phyloP scores from a whole-genome alignment of 2,329 filamentous ascomycete genomes.

The Hypoxylon sp. region DNA sequence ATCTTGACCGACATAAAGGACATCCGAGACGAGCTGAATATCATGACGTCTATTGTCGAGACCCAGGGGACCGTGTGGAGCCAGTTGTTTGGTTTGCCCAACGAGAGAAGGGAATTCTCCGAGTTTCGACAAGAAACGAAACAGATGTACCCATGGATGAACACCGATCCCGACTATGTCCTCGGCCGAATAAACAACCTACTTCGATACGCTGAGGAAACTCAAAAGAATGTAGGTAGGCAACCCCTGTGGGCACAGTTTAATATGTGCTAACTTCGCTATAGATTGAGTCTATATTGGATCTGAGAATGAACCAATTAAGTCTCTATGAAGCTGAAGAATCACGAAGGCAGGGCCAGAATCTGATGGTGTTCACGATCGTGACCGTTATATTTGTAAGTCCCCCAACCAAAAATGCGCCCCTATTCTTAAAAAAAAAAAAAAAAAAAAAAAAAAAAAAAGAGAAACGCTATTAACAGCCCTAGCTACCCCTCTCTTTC shows the following conservation, averaged over 20 bases:
- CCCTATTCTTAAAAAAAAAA: neutral
- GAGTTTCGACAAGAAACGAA: neutral
- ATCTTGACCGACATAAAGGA: neutral
- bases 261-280: too few species aligned
- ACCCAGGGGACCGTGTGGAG: slow-evolving; percentile 3
- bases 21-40: slow-evolving; percentile 10
- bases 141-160: neutral
- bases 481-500: slow-evolving; percentile 8
- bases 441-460: too few species aligned
- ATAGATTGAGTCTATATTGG: neutral
- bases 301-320: slow-evolving; percentile 10
- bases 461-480: neutral
- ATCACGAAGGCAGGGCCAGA: slow-evolving; percentile 7
- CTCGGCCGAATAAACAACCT: slow-evolving; percentile 1
- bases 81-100: neutral
- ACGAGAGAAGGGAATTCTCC: neutral
- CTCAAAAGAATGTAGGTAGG: slow-evolving; percentile 9
- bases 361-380: slow-evolving; percentile 10
- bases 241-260: too few species aligned
- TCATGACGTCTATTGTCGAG: slow-evolving; percentile 8
- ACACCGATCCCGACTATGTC: slow-evolving; percentile 9
- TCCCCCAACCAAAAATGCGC: neutral
- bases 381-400: slow-evolving; percentile 14
- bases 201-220: slow-evolving; percentile 5
- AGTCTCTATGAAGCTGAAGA: slow-evolving; percentile 7